Percentiles rank a stretch among this genome's conserved stretches.
These are phyloP conservation scores for Leccinum subrobustum DNA, from an alignment of 1,284 basidiomycete genomes.

Conservation along the genomic window DNA sequence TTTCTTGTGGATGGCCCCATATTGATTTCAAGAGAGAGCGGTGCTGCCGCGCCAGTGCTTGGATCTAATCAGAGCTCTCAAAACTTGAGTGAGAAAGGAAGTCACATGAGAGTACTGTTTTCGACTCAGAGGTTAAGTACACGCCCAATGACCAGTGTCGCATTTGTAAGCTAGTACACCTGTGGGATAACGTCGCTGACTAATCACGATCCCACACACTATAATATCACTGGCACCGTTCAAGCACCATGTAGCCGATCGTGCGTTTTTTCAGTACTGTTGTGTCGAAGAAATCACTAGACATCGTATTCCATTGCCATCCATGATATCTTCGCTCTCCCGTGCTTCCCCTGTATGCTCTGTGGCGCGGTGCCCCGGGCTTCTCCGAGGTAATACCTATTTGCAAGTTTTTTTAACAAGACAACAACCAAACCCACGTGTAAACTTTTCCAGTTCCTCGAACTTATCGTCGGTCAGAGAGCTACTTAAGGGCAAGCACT, in stretches of 20 bases:
- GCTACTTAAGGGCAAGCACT: neutral
- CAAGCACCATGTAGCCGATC: neutral
- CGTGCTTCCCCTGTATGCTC: neutral
- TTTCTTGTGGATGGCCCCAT: constrained; percentile 41
- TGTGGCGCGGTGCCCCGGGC: neutral
- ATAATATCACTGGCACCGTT: neutral
- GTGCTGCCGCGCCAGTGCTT: neutral
- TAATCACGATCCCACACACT: neutral
- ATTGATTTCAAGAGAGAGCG: neutral
- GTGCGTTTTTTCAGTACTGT: neutral
- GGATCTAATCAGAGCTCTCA: neutral
- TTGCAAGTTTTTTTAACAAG: neutral
- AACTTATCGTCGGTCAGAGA: neutral
- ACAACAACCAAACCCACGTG: neutral
- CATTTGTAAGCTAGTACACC: neutral
- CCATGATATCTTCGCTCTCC: neutral
- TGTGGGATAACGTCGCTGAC: neutral
- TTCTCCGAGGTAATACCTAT: neutral
- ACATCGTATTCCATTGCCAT: neutral
- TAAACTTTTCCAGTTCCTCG: neutral
- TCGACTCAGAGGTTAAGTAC: neutral
- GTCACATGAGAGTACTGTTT: neutral
- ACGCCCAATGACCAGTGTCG: neutral
- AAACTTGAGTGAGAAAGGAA: neutral
- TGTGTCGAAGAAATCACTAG: neutral